A percentile compares a stretch with the other conserved stretches of the same genome.
These are phyloP conservation scores for Gamarada debralockiae DNA, from an alignment of 495 filamentous ascomycete genomes.

Conservation along the genomic window DNA sequence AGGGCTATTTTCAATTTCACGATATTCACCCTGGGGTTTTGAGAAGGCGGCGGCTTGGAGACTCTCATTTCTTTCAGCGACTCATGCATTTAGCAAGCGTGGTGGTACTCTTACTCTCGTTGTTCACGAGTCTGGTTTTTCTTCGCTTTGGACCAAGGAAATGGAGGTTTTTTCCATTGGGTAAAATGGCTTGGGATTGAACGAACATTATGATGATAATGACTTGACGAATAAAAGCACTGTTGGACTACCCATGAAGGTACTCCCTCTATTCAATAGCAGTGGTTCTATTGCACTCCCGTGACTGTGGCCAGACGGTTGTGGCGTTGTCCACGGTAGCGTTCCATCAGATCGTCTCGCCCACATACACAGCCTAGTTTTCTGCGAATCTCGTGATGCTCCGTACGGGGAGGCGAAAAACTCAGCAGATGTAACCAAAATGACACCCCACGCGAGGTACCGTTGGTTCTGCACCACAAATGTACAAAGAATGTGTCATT, in stretches of 20 bases:
- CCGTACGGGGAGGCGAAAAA: background rate
- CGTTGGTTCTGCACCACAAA: background rate
- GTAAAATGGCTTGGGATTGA: background rate
- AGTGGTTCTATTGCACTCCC: background rate
- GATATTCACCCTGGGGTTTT: constrained; percentile 4
- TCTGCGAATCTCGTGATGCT: constrained; percentile 5
- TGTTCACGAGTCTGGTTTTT: constrained; percentile 6
- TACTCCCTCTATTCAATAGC: background rate
- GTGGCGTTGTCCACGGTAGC: too few relatives aligned
- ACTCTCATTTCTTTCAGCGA: constrained; percentile 17
- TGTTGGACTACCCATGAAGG: constrained; percentile 14
- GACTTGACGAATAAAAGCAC: constrained; percentile 23
- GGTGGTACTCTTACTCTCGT: constrained; percentile 15
- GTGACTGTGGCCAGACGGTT: background rate
- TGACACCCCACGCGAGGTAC: too few relatives aligned
- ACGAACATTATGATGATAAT: constrained; percentile 14
- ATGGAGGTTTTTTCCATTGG: background rate
- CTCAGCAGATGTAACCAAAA: too few relatives aligned
- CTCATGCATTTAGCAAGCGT: constrained; percentile 29
- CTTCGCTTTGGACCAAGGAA: background rate
- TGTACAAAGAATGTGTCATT: too few relatives aligned
- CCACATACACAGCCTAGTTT: background rate
- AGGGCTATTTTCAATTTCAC: constrained; percentile 8
- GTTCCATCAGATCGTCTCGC: too few relatives aligned
- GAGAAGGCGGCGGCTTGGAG: constrained; percentile 14